Evolutionary conservation across 1,139 yeast species (phyloP).

Genomic region (Suhomyces panamericanus): DNA sequence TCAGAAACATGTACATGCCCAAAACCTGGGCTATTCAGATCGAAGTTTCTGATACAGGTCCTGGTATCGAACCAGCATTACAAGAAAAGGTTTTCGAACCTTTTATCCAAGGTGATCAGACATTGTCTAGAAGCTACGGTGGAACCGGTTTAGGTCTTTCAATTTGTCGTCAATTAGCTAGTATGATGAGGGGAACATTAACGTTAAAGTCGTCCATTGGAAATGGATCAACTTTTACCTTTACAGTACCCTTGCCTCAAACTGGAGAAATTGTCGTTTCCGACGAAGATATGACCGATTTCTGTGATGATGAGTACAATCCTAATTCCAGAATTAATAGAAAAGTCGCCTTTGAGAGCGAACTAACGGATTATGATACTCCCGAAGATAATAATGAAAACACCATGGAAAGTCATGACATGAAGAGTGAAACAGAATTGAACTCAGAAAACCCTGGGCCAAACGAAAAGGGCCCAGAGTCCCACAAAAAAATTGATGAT

Average conservation of each 20-base stretch:
- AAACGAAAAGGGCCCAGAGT: background rate
- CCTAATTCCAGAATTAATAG: conserved; percentile 38
- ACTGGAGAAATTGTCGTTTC: conserved; percentile 57
- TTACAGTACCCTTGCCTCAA: conserved; percentile 76
- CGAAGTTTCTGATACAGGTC: conserved; percentile 85
- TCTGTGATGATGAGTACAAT: conserved; percentile 48
- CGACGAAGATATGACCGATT: conserved; percentile 38
- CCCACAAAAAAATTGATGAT: background rate
- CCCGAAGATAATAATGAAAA: conserved; percentile 2
- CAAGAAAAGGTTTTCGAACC: conserved; percentile 92
- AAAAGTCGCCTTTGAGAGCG: conserved; percentile 35
- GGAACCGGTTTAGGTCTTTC: conserved; percentile 96
- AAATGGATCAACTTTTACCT: conserved; percentile 76
- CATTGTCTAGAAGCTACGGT: conserved; percentile 85
- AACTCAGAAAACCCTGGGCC: background rate
- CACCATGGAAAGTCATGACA: background rate
- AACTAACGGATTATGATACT: conserved; percentile 1
- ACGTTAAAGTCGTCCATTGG: conserved; percentile 68
- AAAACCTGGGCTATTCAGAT: conserved; percentile 67
- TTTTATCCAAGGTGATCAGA: conserved; percentile 95
- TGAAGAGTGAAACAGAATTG: background rate
- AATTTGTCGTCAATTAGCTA: conserved; percentile 87
- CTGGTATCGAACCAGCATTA: conserved; percentile 80
- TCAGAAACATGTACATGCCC: conserved; percentile 39
- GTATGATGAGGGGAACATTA: conserved; percentile 85